Conservation (phyloP, 2,329 filamentous ascomycete species). For the Colletotrichum sp. region DNA sequence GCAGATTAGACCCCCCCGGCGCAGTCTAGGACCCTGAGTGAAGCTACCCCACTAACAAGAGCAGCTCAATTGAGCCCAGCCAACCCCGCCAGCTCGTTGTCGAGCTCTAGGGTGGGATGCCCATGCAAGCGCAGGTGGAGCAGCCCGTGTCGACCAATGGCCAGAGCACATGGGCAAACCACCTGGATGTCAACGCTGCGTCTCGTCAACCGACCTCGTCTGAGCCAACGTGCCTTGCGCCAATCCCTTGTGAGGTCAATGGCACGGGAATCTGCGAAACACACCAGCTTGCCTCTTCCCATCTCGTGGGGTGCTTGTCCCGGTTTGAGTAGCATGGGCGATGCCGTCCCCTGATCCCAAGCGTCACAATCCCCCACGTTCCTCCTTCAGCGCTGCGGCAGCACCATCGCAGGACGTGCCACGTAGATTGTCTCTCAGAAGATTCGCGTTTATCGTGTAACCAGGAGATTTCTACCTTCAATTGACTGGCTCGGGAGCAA, state of each 20-base stretch:
- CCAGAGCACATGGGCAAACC: slow-evolving; percentile 44
- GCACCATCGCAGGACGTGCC: background rate
- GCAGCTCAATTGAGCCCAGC: slow-evolving; percentile 5
- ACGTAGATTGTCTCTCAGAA: background rate
- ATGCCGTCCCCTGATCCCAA: background rate
- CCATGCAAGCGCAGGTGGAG: slow-evolving; percentile 13
- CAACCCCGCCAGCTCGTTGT: slow-evolving; percentile 13
- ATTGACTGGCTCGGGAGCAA: background rate
- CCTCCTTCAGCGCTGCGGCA: background rate
- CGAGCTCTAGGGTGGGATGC: background rate
- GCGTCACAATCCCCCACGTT: background rate
- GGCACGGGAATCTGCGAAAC: slow-evolving; percentile 8
- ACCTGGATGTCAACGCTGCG: slow-evolving; percentile 10
- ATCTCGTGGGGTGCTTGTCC: background rate
- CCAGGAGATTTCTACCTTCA: background rate
- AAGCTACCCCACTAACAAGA: slow-evolving; percentile 4
- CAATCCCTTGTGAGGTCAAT: slow-evolving; percentile 12
- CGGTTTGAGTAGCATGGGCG: background rate
- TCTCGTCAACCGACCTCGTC: background rate
- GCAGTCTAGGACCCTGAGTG: slow-evolving; percentile 8
- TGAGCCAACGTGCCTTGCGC: slow-evolving; percentile 12
- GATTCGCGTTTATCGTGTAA: background rate
- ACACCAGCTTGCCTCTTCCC: background rate
- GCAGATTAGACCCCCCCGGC: background rate
- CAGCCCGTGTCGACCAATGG: slow-evolving; percentile 41